Evolutionary conservation across 257 asterid species (phyloP).

Genomic region (Solanum pimpinellifolium): DNA sequence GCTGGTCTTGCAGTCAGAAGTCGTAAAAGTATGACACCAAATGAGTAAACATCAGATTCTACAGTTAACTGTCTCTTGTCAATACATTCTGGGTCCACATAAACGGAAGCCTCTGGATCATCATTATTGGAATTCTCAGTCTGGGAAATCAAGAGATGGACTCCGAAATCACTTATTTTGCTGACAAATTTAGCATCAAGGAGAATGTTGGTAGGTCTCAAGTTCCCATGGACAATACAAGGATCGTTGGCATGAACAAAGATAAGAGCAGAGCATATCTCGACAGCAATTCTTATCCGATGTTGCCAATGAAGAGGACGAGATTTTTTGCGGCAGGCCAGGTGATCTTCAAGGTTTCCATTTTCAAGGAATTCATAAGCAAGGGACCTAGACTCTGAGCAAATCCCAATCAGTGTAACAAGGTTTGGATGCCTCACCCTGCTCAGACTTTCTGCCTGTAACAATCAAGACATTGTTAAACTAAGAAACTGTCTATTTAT

Average conservation of each 20-base stretch:
- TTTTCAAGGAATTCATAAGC: conserved; percentile 74
- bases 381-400: conserved; percentile 78
- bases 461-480: conserved; percentile 3
- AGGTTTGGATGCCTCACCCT: conserved; percentile 95
- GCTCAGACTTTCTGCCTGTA: conserved; percentile 54
- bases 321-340: conserved; percentile 31
- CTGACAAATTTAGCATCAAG: conserved; percentile 47
- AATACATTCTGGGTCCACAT: conserved; percentile 42
- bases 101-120: conserved; percentile 28
- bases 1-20: conserved; percentile 69
- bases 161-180: conserved; percentile 64
- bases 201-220: conserved; percentile 61
- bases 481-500: not conserved
- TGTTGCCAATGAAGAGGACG: conserved; percentile 60
- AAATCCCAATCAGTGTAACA: conserved; percentile 58
- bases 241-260: conserved; percentile 44
- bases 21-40: conserved; percentile 49
- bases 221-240: conserved; percentile 55
- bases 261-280: conserved; percentile 57
- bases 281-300: conserved; percentile 64
- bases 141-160: conserved; percentile 27
- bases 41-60: conserved; percentile 76
- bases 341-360: conserved; percentile 73
- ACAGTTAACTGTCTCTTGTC: conserved; percentile 34
- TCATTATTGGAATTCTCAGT: conserved; percentile 11